A percentile compares a stretch with the other conserved stretches of the same genome.
Evolutionary conservation across 306 rosid species (phyloP).

Genomic region (Sicyos edulis): DNA sequence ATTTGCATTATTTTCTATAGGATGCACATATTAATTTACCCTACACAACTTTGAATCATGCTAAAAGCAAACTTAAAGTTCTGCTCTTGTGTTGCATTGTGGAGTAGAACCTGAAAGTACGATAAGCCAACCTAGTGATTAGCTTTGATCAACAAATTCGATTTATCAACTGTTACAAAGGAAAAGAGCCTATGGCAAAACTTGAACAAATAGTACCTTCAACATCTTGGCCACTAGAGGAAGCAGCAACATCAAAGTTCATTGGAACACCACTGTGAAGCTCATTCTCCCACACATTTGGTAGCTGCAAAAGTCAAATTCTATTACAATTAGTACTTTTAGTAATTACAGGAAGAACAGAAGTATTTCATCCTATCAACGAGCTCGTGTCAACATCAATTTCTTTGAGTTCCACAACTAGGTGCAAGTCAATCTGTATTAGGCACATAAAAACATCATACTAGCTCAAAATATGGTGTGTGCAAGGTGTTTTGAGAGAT

Average conservation of each 20-base stretch:
- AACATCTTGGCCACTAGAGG: constrained; percentile 45
- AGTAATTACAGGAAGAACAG: not conserved
- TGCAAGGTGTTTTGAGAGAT: not conserved
- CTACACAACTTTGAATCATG: constrained; percentile 9
- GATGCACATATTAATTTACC: constrained; percentile 11
- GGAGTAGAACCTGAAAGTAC: constrained; percentile 37
- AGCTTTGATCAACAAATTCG: not conserved
- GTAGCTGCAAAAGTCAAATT: constrained; percentile 39
- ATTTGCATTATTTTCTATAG: constrained; percentile 8
- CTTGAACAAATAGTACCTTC: constrained; percentile 40
- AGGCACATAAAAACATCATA: too few relatives aligned
- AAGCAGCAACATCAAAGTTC: constrained; percentile 54
- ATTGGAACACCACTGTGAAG: constrained; percentile 81
- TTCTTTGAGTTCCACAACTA: not conserved
- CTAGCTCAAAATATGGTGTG: not conserved
- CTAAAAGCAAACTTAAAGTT: constrained; percentile 37
- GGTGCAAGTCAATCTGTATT: too few relatives aligned
- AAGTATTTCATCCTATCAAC: not conserved
- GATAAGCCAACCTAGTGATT: not conserved
- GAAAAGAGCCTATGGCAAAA: not conserved
- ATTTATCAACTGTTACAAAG: too few relatives aligned
- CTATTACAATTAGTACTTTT: not conserved
- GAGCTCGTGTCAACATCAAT: not conserved
- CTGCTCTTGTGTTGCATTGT: constrained; percentile 54
- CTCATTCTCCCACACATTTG: constrained; percentile 84